Evolutionary conservation across 768 basidiomycete genomes (phyloP), one percentile per base, ranked within the genome.

Genomic region (Kwoniella sp.): DNA sequence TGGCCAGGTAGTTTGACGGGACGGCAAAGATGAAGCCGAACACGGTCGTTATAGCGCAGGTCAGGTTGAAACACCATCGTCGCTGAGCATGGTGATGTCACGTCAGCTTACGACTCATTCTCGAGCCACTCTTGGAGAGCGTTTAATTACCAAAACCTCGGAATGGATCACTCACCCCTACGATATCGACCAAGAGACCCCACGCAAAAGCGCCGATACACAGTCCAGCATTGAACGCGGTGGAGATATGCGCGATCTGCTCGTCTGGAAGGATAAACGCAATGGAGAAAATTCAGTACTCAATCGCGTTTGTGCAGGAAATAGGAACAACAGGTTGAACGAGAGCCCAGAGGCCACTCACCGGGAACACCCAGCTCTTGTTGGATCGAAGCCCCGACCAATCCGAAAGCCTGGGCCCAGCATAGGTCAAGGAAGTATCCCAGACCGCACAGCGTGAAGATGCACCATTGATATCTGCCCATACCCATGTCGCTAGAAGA

Each of bases 1-100:
- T 55, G 20, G 66, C 62, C 15, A 26, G 57, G 38, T 51, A 74
- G 53, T 63, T 71, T 13, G 73, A 74, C 4, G 73, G 73, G 1
- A 53, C 70, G 5, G 73, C 71, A 52, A 75, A 70, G 58, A 80
- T 55, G 26, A 79, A 65, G 22, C 80, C 81, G 58, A 82, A 82
- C 8, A 83, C 65, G 13, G 74, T 72, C 2, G 80, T 71, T 59
- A 83, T 75, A 22, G 80, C 65, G 64, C 80, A 80, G 0, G 80
- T 81, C 26, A 80, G 53, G 69, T 83, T 82, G 75, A 82, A 83
- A 20, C 78, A 78, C 81, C 79, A 81, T 56, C 67, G 62, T 23
- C 74, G 37, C 68, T 69, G 48, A 9, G 20, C 2, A 13, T 12
- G 11, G 45, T 4, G 13, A 52, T n/a, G 28, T 30, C 59, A 54